Evolutionary conservation across 371 early-diverging fungal species (phyloP).

Genomic region (Mortierella polycephala): DNA sequence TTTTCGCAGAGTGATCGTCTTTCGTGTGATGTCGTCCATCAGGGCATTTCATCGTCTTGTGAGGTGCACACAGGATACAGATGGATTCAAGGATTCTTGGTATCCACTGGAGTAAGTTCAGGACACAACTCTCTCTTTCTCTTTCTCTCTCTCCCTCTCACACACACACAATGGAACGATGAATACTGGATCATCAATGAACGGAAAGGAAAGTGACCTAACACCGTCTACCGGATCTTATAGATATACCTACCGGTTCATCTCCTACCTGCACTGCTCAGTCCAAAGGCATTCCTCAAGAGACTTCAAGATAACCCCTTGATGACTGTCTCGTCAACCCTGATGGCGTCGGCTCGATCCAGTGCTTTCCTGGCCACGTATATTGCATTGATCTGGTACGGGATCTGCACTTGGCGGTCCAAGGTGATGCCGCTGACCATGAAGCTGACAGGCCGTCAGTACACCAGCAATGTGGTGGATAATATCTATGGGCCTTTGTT

Average conservation of each 20-base stretch:
- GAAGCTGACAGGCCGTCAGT: constrained; percentile 32
- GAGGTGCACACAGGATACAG: constrained; percentile 54
- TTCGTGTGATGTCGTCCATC: constrained; percentile 44
- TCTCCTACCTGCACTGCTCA: constrained; percentile 65
- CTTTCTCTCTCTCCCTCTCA: too few species aligned
- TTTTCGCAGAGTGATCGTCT: constrained; percentile 18
- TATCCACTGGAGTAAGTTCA: constrained; percentile 47
- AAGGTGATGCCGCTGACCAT: constrained; percentile 49
- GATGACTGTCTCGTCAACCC: constrained; percentile 53
- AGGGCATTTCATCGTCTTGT: constrained; percentile 37
- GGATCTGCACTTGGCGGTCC: constrained; percentile 67
- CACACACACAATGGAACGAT: neutral
- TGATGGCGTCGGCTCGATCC: constrained; percentile 62
- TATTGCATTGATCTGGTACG: constrained; percentile 69
- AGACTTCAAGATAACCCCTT: constrained; percentile 55
- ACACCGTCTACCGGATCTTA: neutral
- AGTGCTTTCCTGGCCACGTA: constrained; percentile 72
- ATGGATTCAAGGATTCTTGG: constrained; percentile 47
- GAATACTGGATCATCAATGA: neutral
- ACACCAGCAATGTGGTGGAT: constrained; percentile 61
- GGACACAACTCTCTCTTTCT: neutral
- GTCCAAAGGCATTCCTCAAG: constrained; percentile 56
- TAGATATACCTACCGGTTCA: constrained; percentile 73
- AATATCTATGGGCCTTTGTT: constrained; percentile 62
- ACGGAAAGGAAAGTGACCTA: too few species aligned